These are phyloP conservation scores for Prunus salicina DNA, from an alignment of 306 rosid species.

Conservation along the genomic window DNA sequence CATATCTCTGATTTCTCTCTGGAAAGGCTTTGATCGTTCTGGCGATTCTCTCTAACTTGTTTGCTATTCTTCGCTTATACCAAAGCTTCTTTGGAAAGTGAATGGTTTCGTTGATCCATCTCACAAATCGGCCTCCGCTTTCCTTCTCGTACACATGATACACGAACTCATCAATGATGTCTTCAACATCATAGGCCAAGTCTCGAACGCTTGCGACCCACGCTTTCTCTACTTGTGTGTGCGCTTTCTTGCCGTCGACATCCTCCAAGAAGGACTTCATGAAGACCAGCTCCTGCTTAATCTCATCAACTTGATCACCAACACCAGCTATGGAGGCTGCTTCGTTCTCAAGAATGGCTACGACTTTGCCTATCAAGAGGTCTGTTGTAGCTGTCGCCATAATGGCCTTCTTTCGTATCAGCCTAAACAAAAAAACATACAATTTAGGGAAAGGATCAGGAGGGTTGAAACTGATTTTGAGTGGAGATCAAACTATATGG, in stretches of 20 bases:
- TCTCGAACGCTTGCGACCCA: slow-evolving; percentile 5
- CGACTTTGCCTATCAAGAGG: neutral
- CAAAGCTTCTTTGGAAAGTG: neutral
- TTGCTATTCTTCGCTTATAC: neutral
- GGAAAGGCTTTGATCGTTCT: neutral
- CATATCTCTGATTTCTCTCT: neutral
- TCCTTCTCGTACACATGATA: neutral
- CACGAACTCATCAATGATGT: slow-evolving; percentile 8
- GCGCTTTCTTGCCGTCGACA: neutral
- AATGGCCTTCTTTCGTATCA: neutral
- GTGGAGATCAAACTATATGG: neutral
- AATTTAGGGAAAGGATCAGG: too few species aligned
- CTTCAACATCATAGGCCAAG: slow-evolving; percentile 1
- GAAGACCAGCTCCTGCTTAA: neutral
- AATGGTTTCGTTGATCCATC: neutral
- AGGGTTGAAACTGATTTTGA: neutral
- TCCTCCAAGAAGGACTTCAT: slow-evolving; percentile 8
- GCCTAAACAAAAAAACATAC: neutral
- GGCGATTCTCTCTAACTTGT: neutral
- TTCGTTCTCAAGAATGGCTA: neutral
- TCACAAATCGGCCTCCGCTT: neutral
- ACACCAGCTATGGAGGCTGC: neutral
- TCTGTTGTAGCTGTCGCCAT: neutral
- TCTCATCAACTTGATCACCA: neutral
- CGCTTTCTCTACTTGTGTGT: neutral